phyloP scores from a whole-genome alignment of 2,329 filamentous ascomycete species.

The Claviceps monticola region DNA sequence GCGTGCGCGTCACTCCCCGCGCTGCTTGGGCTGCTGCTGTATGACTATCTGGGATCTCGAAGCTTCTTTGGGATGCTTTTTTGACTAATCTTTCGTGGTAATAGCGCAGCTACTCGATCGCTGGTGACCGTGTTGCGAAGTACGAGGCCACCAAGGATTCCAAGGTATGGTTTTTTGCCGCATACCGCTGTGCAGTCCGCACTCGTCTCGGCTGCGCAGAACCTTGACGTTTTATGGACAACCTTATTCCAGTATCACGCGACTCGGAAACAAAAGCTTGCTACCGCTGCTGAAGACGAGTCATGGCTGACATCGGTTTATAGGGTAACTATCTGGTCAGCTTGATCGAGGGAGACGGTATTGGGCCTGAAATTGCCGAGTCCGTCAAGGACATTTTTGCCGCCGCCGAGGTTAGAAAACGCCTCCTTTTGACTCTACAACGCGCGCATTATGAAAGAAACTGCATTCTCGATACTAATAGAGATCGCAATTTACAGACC shows the following conservation, averaged over 20 bases:
- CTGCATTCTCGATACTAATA: neutral
- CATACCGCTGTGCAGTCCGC: neutral
- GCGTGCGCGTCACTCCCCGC: constrained; percentile 54
- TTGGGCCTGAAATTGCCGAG: constrained; percentile 93
- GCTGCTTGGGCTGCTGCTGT: constrained; percentile 27
- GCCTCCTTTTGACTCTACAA: neutral
- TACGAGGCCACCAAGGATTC: constrained; percentile 84
- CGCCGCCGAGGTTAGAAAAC: constrained; percentile 63
- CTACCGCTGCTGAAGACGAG: neutral
- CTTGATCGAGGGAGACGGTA: constrained; percentile 97
- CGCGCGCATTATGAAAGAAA: neutral
- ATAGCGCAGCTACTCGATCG: constrained; percentile 50
- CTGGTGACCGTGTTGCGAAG: constrained; percentile 66
- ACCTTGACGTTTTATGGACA: constrained; percentile 4
- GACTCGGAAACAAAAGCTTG: neutral
- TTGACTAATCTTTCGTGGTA: constrained; percentile 21
- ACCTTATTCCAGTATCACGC: constrained; percentile 12
- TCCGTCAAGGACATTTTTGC: constrained; percentile 98
- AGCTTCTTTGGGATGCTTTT: neutral
- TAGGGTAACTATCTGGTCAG: constrained; percentile 93
- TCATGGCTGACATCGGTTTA: neutral
- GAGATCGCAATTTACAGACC: constrained; percentile 36
- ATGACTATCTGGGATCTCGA: constrained; percentile 11
- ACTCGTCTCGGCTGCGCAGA: neutral
- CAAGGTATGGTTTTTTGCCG: constrained; percentile 48